Evolutionary conservation across 2,329 filamentous ascomycete genomes (phyloP), one percentile per base, ranked within the genome.

Genomic region (Nemania sp.): DNA sequence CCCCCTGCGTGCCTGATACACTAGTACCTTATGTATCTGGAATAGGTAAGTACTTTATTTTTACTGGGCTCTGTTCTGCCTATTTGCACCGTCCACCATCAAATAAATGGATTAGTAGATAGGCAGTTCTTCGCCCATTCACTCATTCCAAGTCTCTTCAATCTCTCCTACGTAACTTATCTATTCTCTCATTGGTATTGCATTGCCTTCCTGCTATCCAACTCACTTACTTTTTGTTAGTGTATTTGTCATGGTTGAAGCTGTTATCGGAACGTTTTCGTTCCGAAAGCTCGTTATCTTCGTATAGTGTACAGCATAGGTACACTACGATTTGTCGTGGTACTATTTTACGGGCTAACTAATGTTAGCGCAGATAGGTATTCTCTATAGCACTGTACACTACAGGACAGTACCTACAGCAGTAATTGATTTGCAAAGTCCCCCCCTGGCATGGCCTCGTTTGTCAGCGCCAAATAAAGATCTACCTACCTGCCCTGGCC

Each of bases 381-480:
- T 41, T 24, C 38, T 32, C 35, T 38, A 45, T 45, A 45, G 41
- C 41, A 20, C 41, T 45, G 41, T 45, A 20, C 41, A 20, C 41
- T 45, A 45, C 41, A n/a, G 41, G 20, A 45, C 41, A 38, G 29
- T 38, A 41, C n/a, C n/a, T n/a, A n/a, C n/a, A n/a, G n/a, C n/a
- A n/a, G n/a, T n/a, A n/a, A n/a, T 38, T 24, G 18, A 22, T 56
- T 24, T 56, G 29, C 32, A 26, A 41, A n/a, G 45, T 43, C 29
- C 27, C 11, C 24, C 62, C 62, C 54, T 41, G 43, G 29, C 51
- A 24, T 10, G 2, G 6, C 20, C 22, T 47, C 20, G 47, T 67
- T 24, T 52, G 55, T 62, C 35, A 49, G 35, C 58, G 58, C 67
- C 54, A 69, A 69, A 69, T 69, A 69, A 63, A 69, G 67, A 60